A percentile compares a stretch with the other conserved stretches of the same genome.
These are phyloP conservation scores for Penstemon davidsonii DNA, from an alignment of 257 asterid species.

Conservation along the genomic window DNA sequence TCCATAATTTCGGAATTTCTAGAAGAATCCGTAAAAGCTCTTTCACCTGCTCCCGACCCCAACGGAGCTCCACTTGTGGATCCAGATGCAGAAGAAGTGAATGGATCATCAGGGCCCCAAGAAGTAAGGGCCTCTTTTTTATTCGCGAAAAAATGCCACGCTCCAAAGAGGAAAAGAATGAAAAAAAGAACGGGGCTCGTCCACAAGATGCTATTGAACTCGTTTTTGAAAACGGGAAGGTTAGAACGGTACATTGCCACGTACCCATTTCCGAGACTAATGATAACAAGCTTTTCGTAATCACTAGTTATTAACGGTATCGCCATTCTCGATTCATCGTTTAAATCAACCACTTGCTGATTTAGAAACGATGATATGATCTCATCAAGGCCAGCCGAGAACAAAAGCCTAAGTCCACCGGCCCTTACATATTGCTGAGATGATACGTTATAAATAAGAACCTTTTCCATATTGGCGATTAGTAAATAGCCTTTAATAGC, in stretches of 20 bases:
- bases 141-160: constrained; percentile 87
- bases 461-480: constrained; percentile 54
- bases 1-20: constrained; percentile 71
- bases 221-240: constrained; percentile 75
- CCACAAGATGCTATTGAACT: constrained; percentile 81
- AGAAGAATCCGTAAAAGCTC: constrained; percentile 61
- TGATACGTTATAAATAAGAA: constrained; percentile 73
- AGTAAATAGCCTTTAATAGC: constrained; percentile 86
- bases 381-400: constrained; percentile 64
- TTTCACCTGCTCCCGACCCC: constrained; percentile 47
- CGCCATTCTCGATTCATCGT: constrained; percentile 26
- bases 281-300: constrained; percentile 68
- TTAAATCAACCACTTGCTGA: constrained; percentile 38
- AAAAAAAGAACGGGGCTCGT: constrained; percentile 84
- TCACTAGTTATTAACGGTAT: constrained; percentile 69
- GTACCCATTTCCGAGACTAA: constrained; percentile 69
- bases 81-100: constrained; percentile 42
- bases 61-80: constrained; percentile 46
- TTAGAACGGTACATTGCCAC: constrained; percentile 78
- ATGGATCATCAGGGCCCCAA: constrained; percentile 94
- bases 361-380: constrained; percentile 58
- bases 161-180: constrained; percentile 78
- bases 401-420: constrained; percentile 66
- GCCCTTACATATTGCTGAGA: constrained; percentile 82
- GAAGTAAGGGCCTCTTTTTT: constrained; percentile 89